Evolutionary conservation across 2,329 filamentous ascomycete species (phyloP), one percentile per base, ranked within the genome.

Genomic region (Trichoderma atrobrunneum): DNA sequence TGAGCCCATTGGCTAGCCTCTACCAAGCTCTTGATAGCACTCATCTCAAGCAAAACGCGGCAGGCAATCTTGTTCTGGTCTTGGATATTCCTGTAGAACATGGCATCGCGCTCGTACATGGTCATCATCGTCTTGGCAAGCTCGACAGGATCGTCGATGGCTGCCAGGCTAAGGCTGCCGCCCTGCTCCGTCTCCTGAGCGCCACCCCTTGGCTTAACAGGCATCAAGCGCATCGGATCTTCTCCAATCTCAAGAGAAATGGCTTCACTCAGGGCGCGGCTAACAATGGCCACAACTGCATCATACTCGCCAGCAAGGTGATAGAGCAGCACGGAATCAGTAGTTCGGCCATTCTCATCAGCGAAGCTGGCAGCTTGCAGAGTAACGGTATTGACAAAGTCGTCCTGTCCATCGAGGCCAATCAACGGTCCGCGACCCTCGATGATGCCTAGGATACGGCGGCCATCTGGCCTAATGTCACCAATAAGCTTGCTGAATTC

Each of bases 301-400:
- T 99, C 94, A 80, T 97, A 98, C 80, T 99, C 95, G 78, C 94
- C 93, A 0, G 96, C 95, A 57, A 99, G 87, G 81, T 99, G 95
- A 81, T 97, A 98, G 66, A 99, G 87, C 65, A 99, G 87, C 16
- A 98, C 95, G 2, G 97, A 95, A 81, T 99, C 96, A 0, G 95
- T 97, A 2, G 92, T 94, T 64, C 97, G 90, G 51, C 96, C 95
- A 77, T 95, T 97, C 80, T 98, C 95, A 76, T 99, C 95, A 5
- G 96, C 96, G 78, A 95, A 93, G 75, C 92, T 91, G 54, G 96
- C 96, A 10, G 96, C 96, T 81, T 97, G 94, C 57, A 96, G 87
- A 1, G 95, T 98, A 77, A 99, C 95, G n/a, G 92, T 92, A 78
- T 91, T 92, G 81, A 99, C 88, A 80, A 98, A 96, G 75, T 97